Conservation (phyloP, 2,329 filamentous ascomycete species). For the Alternaria incomplexa region DNA sequence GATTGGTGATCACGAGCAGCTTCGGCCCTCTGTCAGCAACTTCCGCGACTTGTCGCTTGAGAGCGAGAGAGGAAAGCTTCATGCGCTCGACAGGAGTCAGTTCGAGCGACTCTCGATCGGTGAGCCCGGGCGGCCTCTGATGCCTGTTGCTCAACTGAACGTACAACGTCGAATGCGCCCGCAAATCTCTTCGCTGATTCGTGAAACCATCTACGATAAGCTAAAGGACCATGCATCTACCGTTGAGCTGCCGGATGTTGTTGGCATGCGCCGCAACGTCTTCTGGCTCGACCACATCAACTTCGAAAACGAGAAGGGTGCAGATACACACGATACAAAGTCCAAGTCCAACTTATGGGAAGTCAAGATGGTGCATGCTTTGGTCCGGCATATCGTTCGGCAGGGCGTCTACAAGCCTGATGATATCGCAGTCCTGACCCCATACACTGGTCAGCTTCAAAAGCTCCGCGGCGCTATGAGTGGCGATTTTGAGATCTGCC, state of each 20-base stretch:
- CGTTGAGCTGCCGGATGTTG: conserved; percentile 54
- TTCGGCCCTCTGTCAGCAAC: conserved; percentile 65
- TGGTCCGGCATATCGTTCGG: conserved; percentile 69
- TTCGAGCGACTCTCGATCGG: conserved; percentile 64
- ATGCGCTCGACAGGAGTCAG: conserved; percentile 64
- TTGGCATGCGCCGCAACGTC: conserved; percentile 60
- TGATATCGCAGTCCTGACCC: conserved; percentile 75
- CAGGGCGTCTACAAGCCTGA: conserved; percentile 66
- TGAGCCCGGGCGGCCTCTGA: conserved; percentile 21
- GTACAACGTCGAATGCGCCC: conserved; percentile 72
- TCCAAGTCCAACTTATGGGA: conserved; percentile 66
- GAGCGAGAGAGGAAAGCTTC: conserved; percentile 55
- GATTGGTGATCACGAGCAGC: conserved; percentile 69
- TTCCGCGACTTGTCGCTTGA: conserved; percentile 59
- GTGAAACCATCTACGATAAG: conserved; percentile 62
- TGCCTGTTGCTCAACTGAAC: conserved; percentile 52
- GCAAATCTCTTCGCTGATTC: conserved; percentile 64
- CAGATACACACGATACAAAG: conserved; percentile 33
- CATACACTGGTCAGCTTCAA: conserved; percentile 65
- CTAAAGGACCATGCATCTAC: conserved; percentile 59
- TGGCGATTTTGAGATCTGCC: conserved; percentile 63
- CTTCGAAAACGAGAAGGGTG: conserved; percentile 46
- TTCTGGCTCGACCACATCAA: conserved; percentile 69
- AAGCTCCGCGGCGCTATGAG: conserved; percentile 57
- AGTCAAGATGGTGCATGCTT: conserved; percentile 65